Percentiles rank a stretch among this genome's conserved stretches.
phyloP scores from a whole-genome alignment of 176 grass and related monocot species.

The Musa beccarii region DNA sequence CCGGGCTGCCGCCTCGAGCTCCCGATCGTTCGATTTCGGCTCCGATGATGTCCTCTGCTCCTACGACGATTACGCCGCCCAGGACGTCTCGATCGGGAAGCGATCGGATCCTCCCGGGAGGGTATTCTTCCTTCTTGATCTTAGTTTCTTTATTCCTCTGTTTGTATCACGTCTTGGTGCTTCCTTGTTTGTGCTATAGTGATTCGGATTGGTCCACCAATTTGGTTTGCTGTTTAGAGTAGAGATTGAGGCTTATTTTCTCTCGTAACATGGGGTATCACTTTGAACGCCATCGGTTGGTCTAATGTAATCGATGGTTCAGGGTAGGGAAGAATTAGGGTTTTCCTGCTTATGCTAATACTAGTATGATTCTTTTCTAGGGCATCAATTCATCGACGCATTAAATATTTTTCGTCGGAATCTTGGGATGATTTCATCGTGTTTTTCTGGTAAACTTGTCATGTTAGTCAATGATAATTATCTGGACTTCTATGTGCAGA shows the following conservation, averaged over 20 bases:
- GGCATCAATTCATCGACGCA: too few species aligned
- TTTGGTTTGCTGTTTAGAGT: neutral
- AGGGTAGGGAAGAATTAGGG: neutral
- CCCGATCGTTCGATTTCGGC: constrained; percentile 59
- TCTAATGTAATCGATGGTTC: neutral
- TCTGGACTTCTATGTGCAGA: too few species aligned
- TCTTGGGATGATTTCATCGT: too few species aligned
- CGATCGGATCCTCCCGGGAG: constrained; percentile 40
- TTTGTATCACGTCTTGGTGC: too few species aligned
- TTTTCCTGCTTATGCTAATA: neutral
- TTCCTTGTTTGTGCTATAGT: too few species aligned
- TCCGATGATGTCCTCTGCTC: constrained; percentile 62
- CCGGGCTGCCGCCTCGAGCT: constrained; percentile 21
- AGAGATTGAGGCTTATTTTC: neutral
- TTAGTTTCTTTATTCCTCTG: neutral
- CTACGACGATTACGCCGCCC: constrained; percentile 51
- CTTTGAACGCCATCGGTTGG: neutral
- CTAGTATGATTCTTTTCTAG: too few species aligned
- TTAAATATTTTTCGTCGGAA: too few species aligned
- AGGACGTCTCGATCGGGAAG: constrained; percentile 30
- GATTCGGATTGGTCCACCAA: too few species aligned
- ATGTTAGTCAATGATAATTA: too few species aligned
- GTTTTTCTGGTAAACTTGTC: too few species aligned
- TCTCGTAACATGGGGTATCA: neutral
- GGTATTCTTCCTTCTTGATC: constrained; percentile 17